Base-by-base conservation (phyloP, 2,329 filamentous ascomycete genomes). In the Penicillium paneum region DNA sequence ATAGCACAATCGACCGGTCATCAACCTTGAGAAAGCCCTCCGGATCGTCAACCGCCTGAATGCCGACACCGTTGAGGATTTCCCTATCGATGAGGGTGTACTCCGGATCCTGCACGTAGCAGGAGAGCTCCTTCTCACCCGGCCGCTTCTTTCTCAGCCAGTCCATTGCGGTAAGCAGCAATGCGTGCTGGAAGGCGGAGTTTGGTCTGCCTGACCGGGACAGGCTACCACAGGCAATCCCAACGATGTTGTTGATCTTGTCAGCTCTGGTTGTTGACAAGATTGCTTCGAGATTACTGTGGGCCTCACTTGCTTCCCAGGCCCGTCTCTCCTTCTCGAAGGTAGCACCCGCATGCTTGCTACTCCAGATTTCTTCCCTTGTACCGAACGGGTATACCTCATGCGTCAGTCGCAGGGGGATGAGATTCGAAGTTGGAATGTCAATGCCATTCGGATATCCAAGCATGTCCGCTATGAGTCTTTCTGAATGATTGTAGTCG, bases 11-110 rank as follows among this genome's bases (percentile, higher is more conserved):
- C 12, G 72, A 71, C n/a, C 68, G 52, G 5, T 71, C 64, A 52
- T 77, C 70, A 1, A 76, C 52, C 49, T 71, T 69, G 1, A 74
- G 59, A 52, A 75, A 77, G 3, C 69, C 74, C 8, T 65, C 63
- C 1, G 66, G 63, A 36, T 67, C 67, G n/a, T 69, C 63, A 31
- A 71, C 53, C 19, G 62, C 48, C 1, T 44, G 55, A 8, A 71
- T 60, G 0, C 57, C 67, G 13, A 61, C 46, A 0, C 55, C 51
- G 2, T n/a, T 24, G 1, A 71, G 52, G 2, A 67, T 31, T 2
- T 45, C 34, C 12, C 45, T 40, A 24, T 69, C 65, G 3, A 57
- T 40, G 4, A 58, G 48, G 10, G 40, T n/a, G 55, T 62, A 26
- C 69, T 67, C 3, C 8, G 68, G 68, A 38, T 70, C 69, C 42